Evolutionary conservation across 2,329 filamentous ascomycete species (phyloP), one percentile per base, ranked within the genome.

Genomic region (Pyrenophora teres): DNA sequence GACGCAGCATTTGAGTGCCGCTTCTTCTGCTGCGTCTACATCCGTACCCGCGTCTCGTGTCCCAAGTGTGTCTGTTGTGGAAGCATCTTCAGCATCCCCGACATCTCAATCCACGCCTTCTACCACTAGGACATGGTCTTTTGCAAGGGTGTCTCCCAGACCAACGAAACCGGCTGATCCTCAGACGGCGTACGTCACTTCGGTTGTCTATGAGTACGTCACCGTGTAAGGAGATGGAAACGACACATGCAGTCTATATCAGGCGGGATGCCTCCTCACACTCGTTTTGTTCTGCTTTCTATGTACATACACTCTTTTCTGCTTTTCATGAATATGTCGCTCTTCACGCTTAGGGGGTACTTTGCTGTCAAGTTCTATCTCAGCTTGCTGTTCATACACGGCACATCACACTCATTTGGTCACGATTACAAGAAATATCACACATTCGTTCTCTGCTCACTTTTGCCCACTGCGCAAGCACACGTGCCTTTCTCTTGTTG

Each of bases 131-230:
- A 16, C 31, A 2, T n/a, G 9, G 9, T 6, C 16, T 18, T 27
- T 33, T 12, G 44, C 38, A 10, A 23, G 42, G n/a, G 36, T 30
- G 9, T 30, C 41, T 2, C 46, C 52, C n/a, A 33, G 33, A 8
- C 49, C 56, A 6, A 43, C 42, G 7, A 27, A 45, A 13, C 39
- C 50, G 0, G 50, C 56, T 19, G 50, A 44, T 10, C 60, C 50
- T 8, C 42, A 30, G 1, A 63, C 60, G 5, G 49, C 50, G 10
- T 42, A 55, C 10, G 46, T 64, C 23, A 64, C 61, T 2, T 62
- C 61, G 0, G 15, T 61, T 3, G 23, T 62, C 16, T 37, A 56
- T 25, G 49, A 61, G 54, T 64, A 62, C 27, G 53, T 58, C 10
- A 64, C 59, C 0, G 51, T 61, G 13, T 48, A 37, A 35, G 15